Evolutionary conservation across 192 early-diverging fungal genomes (phyloP), one percentile per base, ranked within the genome.

Genomic region (Coemansia sp.): DNA sequence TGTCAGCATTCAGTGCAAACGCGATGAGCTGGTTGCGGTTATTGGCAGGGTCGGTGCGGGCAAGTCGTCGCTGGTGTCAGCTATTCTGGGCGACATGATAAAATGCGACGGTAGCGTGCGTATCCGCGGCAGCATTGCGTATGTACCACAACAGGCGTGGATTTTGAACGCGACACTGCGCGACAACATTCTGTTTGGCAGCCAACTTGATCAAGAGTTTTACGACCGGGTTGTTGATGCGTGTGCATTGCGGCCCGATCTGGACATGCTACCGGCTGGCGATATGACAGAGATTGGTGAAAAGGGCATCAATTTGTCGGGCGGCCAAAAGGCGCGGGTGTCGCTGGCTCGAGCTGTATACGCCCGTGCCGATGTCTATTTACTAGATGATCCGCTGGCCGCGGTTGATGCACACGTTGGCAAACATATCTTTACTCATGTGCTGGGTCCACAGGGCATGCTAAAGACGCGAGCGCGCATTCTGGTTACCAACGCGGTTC

Each of bases 371-470:
- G 87, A 91, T 38, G 65, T 89, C 1, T 83, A 84, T 47, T 65
- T 89, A 2, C 65, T 92, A n/a, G 90, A 91, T 57, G 89, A 92
- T 40, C 86, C 87, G 4, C 69, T 90, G 17, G 78, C 88, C 21
- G 88, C 90, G 14, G 84, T 87, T 3, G 86, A 86, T 66, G 75
- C 84, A 3, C 84, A 85, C 57, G 86, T 87, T 1, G 81, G 83
- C 40, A 84, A 85, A 49, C 76, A 81, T 15, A 68, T 87, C 0
- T 87, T 86, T 37, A 70, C 79, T 0, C 75, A 85, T 28, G 82
- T 81, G 23, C 66, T 85, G 21, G 78, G 72, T 12, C 69, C 72
- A 38, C 60, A 69, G 51, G 85, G 83, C 5, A 15, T 85, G 26
- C 60, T 87, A 11, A 53, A 64, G 14, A 51, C 56, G 6, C 62